A percentile compares a stretch with the other conserved stretches of the same genome.
phyloP scores from a whole-genome alignment of 2,329 filamentous ascomycete species.

The Epichloe elymi region DNA sequence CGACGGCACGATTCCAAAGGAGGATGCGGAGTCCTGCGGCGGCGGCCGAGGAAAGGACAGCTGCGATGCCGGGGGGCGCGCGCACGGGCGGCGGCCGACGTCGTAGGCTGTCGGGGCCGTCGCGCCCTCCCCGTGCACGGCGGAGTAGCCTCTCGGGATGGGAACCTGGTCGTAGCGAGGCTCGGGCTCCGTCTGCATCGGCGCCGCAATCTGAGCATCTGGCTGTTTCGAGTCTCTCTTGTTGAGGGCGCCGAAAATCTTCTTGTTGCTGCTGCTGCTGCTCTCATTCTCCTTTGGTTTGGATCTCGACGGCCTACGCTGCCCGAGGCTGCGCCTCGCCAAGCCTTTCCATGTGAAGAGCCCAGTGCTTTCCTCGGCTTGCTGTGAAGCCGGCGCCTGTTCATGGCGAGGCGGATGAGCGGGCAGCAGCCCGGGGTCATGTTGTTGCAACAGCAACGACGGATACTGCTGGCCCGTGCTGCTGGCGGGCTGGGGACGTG shows the following conservation, averaged over 20 bases:
- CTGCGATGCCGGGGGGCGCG: conserved; percentile 1
- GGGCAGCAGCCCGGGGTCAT: too few relatives aligned
- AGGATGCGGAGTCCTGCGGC: conserved; percentile 2
- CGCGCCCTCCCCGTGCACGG: conserved; percentile 24
- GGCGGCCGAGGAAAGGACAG: background rate
- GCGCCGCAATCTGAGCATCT: background rate
- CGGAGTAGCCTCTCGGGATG: conserved; percentile 23
- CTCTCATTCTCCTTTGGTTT: conserved; percentile 12
- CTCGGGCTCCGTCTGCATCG: conserved; percentile 10
- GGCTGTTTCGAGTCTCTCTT: conserved; percentile 19
- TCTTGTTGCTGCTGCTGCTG: conserved; percentile 12
- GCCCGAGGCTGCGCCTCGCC: conserved; percentile 11
- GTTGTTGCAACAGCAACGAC: too few relatives aligned
- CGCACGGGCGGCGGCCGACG: conserved; percentile 8
- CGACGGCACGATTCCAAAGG: background rate
- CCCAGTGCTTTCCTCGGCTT: conserved; percentile 7
- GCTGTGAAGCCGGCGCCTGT: background rate
- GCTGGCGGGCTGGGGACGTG: background rate
- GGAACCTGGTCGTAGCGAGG: conserved; percentile 25
- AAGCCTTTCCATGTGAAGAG: conserved; percentile 23
- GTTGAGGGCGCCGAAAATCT: conserved; percentile 20
- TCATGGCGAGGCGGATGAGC: too few relatives aligned
- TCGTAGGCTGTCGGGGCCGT: conserved; percentile 17
- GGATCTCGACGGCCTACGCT: conserved; percentile 4
- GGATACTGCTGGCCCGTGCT: too few relatives aligned